These are phyloP conservation scores for Alternaria ventricosa DNA, from an alignment of 2,329 filamentous ascomycete species.

Conservation along the genomic window DNA sequence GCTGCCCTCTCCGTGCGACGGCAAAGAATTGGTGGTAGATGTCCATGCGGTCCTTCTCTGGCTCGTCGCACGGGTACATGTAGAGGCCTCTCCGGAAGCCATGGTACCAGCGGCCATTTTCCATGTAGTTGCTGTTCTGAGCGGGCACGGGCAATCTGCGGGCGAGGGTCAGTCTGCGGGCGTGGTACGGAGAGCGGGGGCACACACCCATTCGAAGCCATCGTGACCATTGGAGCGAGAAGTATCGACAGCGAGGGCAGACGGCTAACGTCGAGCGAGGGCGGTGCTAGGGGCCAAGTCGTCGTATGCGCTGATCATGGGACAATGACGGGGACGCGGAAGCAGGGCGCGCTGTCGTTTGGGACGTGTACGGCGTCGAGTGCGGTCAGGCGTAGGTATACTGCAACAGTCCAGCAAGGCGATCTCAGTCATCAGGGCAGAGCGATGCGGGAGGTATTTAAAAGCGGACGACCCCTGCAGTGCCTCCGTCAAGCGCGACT, in stretches of 20 bases:
- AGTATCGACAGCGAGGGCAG: slow-evolving; percentile 27
- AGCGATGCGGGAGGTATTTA: slow-evolving; percentile 37
- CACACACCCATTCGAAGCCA: slow-evolving; percentile 54
- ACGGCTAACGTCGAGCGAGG: slow-evolving; percentile 9
- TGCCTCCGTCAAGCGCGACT: slow-evolving; percentile 9
- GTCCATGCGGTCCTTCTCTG: slow-evolving; percentile 79
- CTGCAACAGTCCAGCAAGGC: slow-evolving; percentile 9
- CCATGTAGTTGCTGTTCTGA: slow-evolving; percentile 58
- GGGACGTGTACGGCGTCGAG: background rate
- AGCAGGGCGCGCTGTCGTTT: background rate
- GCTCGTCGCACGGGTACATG: slow-evolving; percentile 78
- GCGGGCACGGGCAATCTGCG: slow-evolving; percentile 48
- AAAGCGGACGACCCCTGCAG: slow-evolving; percentile 30
- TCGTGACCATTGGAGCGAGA: slow-evolving; percentile 51
- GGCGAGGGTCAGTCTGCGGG: slow-evolving; percentile 13
- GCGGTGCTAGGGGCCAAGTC: slow-evolving; percentile 9
- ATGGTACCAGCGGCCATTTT: slow-evolving; percentile 75
- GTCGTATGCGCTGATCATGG: slow-evolving; percentile 15
- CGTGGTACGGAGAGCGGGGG: slow-evolving; percentile 39
- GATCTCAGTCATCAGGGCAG: slow-evolving; percentile 28
- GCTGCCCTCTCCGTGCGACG: slow-evolving; percentile 63
- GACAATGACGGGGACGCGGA: background rate
- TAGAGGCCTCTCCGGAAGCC: slow-evolving; percentile 72
- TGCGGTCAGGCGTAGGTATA: slow-evolving; percentile 8
- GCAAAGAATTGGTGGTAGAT: slow-evolving; percentile 81